Evolutionary conservation across 306 rosid species (phyloP).

Genomic region (Glycyrrhiza uralensis): DNA sequence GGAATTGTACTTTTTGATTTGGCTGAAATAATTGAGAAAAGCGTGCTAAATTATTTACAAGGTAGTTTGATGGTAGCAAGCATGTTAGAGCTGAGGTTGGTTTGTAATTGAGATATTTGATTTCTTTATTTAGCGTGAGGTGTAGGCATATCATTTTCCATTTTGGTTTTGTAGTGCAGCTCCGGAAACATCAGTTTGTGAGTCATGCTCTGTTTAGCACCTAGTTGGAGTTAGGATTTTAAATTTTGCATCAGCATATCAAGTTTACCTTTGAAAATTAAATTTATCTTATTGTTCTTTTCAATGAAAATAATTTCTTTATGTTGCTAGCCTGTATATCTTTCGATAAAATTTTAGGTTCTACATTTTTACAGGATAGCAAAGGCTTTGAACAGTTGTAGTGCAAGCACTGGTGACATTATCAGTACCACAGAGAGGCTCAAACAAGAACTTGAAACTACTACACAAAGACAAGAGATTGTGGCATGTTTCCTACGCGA

Average conservation of each 20-base stretch:
- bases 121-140: neutral
- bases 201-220: constrained; percentile 11
- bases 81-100: neutral
- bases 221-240: constrained; percentile 18
- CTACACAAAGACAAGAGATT: constrained; percentile 86
- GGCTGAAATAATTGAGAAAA: neutral
- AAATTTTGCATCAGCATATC: neutral
- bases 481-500: constrained; percentile 86
- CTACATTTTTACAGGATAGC: constrained; percentile 50
- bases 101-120: constrained; percentile 1
- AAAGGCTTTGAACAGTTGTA: constrained; percentile 68
- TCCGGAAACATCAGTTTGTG: neutral
- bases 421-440: constrained; percentile 88
- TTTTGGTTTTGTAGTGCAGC: neutral
- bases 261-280: neutral
- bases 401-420: constrained; percentile 84
- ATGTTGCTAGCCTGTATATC: neutral
- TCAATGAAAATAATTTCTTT: neutral
- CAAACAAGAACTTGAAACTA: constrained; percentile 74
- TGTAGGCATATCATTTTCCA: neutral
- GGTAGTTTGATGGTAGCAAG: constrained; percentile 19
- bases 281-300: constrained; percentile 1
- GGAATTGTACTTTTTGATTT: neutral
- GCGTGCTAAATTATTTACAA: neutral
- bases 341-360: constrained; percentile 1